A percentile compares a stretch with the other conserved stretches of the same genome.
Evolutionary conservation across 495 filamentous ascomycete genomes (phyloP).

Genomic region (Aspergillus funiculosus): DNA sequence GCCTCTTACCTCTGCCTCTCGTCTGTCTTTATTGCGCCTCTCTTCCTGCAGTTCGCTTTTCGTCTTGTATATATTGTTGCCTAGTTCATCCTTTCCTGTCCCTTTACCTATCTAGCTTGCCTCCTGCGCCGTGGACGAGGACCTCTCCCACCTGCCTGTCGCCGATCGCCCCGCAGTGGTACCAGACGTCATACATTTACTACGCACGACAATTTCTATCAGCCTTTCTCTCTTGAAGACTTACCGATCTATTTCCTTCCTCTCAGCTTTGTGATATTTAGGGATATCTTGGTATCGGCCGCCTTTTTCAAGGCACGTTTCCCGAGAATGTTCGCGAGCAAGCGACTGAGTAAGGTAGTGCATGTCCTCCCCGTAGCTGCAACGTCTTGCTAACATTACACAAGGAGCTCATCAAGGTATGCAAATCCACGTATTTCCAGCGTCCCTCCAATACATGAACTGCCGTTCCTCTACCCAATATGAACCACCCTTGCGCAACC

Average conservation of each 20-base stretch:
- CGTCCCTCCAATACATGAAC: neutral
- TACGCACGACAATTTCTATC: neutral
- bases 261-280: too few species aligned
- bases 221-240: neutral
- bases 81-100: neutral
- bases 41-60: too few species aligned
- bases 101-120: neutral
- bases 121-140: neutral
- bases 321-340: constrained; percentile 41
- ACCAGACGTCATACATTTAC: constrained; percentile 21
- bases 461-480: neutral
- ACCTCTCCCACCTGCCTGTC: neutral
- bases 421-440: neutral
- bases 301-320: neutral
- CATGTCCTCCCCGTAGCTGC: neutral
- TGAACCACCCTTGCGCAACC: neutral
- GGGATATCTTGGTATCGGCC: neutral
- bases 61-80: too few species aligned
- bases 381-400: constrained; percentile 3
- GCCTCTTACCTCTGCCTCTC: constrained; percentile 2
- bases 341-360: constrained; percentile 46
- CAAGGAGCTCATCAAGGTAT: constrained; percentile 43
- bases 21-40: neutral
- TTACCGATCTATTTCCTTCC: neutral
- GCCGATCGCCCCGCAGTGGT: constrained; percentile 15